These are phyloP conservation scores for Sordariomycetes sp. DNA, from an alignment of 2,329 filamentous ascomycete genomes.

Conservation along the genomic window DNA sequence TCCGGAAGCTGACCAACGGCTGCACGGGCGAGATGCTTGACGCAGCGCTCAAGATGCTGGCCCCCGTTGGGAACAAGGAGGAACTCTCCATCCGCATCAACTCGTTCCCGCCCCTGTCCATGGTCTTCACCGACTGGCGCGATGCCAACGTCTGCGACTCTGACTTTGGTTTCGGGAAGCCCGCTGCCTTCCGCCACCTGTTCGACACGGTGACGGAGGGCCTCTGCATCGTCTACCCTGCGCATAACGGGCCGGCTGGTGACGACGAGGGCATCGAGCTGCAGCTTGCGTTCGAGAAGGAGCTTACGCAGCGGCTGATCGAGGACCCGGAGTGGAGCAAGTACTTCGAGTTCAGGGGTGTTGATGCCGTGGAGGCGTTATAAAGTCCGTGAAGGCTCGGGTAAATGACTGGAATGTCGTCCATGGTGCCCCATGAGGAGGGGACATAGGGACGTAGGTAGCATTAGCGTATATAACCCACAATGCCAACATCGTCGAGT, in stretches of 20 bases:
- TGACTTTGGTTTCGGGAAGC: slow-evolving; percentile 22
- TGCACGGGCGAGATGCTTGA: slow-evolving; percentile 17
- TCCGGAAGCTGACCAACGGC: slow-evolving; percentile 21
- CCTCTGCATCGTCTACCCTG: slow-evolving; percentile 17
- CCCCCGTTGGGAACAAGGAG: slow-evolving; percentile 21
- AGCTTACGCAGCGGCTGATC: slow-evolving; percentile 15
- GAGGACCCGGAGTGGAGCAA: slow-evolving; percentile 19
- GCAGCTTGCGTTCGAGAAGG: slow-evolving; percentile 19
- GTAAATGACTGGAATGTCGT: not conserved
- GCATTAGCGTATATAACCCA: too few species aligned
- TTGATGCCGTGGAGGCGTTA: slow-evolving; percentile 12
- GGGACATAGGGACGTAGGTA: too few species aligned
- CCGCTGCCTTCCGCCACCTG: slow-evolving; percentile 17
- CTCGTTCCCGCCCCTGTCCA: slow-evolving; percentile 19
- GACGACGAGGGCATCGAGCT: slow-evolving; percentile 22
- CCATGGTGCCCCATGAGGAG: too few species aligned
- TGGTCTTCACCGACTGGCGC: slow-evolving; percentile 21
- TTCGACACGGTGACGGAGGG: slow-evolving; percentile 16
- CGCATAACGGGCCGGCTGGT: slow-evolving; percentile 10
- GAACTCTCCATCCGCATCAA: slow-evolving; percentile 18
- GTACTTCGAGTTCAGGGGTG: slow-evolving; percentile 22
- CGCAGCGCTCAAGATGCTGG: slow-evolving; percentile 15
- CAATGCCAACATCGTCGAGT: too few species aligned
- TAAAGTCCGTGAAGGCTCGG: not conserved
- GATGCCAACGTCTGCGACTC: slow-evolving; percentile 13